phyloP scores from a whole-genome alignment of 2,329 filamentous ascomycete genomes.

The Clonostachys chloroleuca region DNA sequence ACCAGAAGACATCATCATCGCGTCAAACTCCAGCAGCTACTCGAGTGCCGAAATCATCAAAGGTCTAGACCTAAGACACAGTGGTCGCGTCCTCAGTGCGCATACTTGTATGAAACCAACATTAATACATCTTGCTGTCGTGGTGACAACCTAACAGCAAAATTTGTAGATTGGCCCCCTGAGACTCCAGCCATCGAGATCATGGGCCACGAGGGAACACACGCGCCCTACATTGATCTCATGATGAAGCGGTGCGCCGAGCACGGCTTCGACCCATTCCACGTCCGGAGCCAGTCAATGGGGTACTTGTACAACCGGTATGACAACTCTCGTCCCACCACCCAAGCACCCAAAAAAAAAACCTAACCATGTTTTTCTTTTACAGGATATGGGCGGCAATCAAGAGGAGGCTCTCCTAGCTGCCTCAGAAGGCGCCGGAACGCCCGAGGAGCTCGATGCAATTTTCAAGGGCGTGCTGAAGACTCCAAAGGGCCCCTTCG shows the following conservation, averaged over 20 bases:
- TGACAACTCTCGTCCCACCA: neutral
- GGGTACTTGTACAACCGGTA: slow-evolving; percentile 23
- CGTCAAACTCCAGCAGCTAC: slow-evolving; percentile 42
- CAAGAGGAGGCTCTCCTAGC: slow-evolving; percentile 21
- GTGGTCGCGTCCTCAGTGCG: slow-evolving; percentile 29
- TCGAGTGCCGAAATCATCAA: slow-evolving; percentile 34
- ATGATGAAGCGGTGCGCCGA: slow-evolving; percentile 16
- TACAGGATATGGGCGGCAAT: slow-evolving; percentile 23
- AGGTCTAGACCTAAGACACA: slow-evolving; percentile 22
- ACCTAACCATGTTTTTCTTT: neutral
- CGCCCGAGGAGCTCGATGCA: slow-evolving; percentile 20
- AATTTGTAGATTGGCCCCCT: slow-evolving; percentile 18
- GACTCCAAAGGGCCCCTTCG: slow-evolving; percentile 20
- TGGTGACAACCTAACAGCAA: too few relatives aligned
- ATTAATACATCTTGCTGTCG: slow-evolving; percentile 2
- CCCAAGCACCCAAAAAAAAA: neutral
- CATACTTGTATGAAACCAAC: slow-evolving; percentile 30
- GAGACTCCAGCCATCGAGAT: slow-evolving; percentile 20
- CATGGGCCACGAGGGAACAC: slow-evolving; percentile 20
- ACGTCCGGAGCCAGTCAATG: slow-evolving; percentile 19
- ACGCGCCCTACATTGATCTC: slow-evolving; percentile 9
- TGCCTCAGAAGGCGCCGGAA: slow-evolving; percentile 19
- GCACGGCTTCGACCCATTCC: slow-evolving; percentile 20
- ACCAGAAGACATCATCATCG: slow-evolving; percentile 28
- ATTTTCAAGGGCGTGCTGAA: slow-evolving; percentile 21